Conservation (phyloP, 2,329 filamentous ascomycete genomes). For the Penicillium vulpinum region DNA sequence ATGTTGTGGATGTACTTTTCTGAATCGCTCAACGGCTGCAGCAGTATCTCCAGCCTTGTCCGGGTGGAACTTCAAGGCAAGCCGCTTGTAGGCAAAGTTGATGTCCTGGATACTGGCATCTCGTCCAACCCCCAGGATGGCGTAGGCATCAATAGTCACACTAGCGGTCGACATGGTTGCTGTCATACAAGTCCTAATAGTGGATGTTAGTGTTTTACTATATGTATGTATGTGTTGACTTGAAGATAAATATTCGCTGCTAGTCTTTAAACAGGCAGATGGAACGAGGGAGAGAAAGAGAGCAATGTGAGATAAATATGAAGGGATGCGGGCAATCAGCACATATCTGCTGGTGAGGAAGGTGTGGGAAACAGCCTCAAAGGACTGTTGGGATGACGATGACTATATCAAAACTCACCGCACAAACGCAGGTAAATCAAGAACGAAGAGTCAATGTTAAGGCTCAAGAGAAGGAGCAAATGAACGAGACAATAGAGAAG, state of each 20-base stretch:
- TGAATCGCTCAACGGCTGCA: slow-evolving; percentile 19
- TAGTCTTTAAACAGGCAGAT: background rate
- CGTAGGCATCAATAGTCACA: slow-evolving; percentile 26
- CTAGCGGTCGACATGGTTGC: slow-evolving; percentile 6
- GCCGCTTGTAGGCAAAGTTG: slow-evolving; percentile 35
- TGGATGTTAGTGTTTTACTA: background rate
- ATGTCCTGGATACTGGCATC: slow-evolving; percentile 34
- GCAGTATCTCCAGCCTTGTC: slow-evolving; percentile 31
- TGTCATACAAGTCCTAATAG: background rate
- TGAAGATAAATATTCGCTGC: background rate
- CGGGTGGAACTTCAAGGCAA: slow-evolving; percentile 38
- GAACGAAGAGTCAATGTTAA: background rate
- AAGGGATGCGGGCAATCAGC: background rate
- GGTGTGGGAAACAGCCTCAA: background rate
- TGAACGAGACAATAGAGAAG: background rate
- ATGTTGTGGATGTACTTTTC: slow-evolving; percentile 18
- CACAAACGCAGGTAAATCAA: background rate
- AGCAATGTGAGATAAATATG: background rate
- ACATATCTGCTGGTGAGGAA: background rate
- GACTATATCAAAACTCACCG: background rate
- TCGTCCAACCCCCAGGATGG: slow-evolving; percentile 26
- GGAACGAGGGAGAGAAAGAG: background rate
- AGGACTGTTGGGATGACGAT: background rate
- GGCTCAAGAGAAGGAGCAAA: background rate
- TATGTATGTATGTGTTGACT: background rate